phyloP scores from a whole-genome alignment of 2,329 filamentous ascomycete species.

The Verticillium alfalfae region DNA sequence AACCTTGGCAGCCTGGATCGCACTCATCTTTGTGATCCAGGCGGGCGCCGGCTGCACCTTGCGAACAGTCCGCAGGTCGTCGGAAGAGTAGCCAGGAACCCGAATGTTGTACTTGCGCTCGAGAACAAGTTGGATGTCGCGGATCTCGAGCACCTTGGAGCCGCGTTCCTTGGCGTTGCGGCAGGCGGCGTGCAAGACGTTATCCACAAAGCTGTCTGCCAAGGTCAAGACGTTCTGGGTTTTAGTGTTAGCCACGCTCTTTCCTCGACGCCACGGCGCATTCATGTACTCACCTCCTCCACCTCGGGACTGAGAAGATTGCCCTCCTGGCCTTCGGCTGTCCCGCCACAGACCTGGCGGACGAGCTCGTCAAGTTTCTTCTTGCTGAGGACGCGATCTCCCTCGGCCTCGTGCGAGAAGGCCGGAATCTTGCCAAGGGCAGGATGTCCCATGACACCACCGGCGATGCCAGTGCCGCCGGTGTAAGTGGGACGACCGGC shows the following conservation, averaged over 20 bases:
- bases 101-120: slow-evolving; percentile 86
- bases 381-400: slow-evolving; percentile 91
- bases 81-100: slow-evolving; percentile 88
- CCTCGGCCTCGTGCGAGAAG: slow-evolving; percentile 85
- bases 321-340: slow-evolving; percentile 64
- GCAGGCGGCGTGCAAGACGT: slow-evolving; percentile 80
- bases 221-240: slow-evolving; percentile 75
- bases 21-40: slow-evolving; percentile 97
- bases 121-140: slow-evolving; percentile 76
- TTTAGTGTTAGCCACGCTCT: slow-evolving; percentile 5
- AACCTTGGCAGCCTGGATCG: slow-evolving; percentile 89
- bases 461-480: slow-evolving; percentile 69
- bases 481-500: slow-evolving; percentile 75
- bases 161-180: slow-evolving; percentile 89
- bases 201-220: slow-evolving; percentile 93
- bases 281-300: slow-evolving; percentile 67
- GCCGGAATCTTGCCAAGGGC: slow-evolving; percentile 75
- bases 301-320: slow-evolving; percentile 85
- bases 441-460: slow-evolving; percentile 82
- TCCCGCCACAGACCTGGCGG: slow-evolving; percentile 82
- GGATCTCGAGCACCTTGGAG: slow-evolving; percentile 83
- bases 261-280: background rate
- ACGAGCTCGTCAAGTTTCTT: slow-evolving; percentile 96
- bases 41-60: slow-evolving; percentile 83
- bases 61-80: slow-evolving; percentile 89